Evolutionary conservation across 2,329 filamentous ascomycete species (phyloP), one percentile per base, ranked within the genome.

Genomic region (Talaromyces islandicus): DNA sequence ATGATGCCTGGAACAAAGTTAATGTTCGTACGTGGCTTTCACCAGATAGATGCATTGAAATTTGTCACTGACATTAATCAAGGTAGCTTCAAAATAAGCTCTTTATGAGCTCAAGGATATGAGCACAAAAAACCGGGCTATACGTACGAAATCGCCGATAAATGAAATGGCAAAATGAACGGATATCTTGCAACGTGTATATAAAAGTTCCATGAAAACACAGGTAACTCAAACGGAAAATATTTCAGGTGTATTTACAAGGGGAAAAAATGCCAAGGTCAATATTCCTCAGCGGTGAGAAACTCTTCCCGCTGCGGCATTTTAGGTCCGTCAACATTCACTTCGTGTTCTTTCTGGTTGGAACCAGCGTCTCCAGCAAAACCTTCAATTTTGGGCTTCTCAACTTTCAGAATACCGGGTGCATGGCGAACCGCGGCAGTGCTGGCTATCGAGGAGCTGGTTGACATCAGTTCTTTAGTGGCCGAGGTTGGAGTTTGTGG

Each of bases 251-350:
- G 14, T 38, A n/a, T 38, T 38, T 38, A 7, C 35, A 5, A 12
- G 10, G 12, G 32, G 1, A 6, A 35, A 35, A 35, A 14, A 35
- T 14, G 4, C 41, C 24, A 32, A 38, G 38, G 2, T 9, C 27
- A 52, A 35, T 57, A 55, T 24, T 71, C 68, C 1, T 69, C 56
- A 1, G 69, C 70, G n/a, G 69, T 71, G 52, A 64, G 69, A 52
- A 69, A 72, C 7, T 64, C 64, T n/a, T 72, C 70, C 1, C 67
- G 64, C 12, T 68, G 67, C n/a, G 64, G 64, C 65, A 72, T 68
- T 5, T 64, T 63, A 7, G 70, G 70, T 10, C 69, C 65, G 7
- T 62, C 60, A 4, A 53, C 60, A n/a, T 25, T 43, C 7, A 24
- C 24, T 14, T 24, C 25, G 17, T 32, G 27, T 7, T 12, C 43